A percentile compares a stretch with the other conserved stretches of the same genome.
phyloP scores from a whole-genome alignment of 202 grass and related monocot genomes.

The Elaeis oleifera region DNA sequence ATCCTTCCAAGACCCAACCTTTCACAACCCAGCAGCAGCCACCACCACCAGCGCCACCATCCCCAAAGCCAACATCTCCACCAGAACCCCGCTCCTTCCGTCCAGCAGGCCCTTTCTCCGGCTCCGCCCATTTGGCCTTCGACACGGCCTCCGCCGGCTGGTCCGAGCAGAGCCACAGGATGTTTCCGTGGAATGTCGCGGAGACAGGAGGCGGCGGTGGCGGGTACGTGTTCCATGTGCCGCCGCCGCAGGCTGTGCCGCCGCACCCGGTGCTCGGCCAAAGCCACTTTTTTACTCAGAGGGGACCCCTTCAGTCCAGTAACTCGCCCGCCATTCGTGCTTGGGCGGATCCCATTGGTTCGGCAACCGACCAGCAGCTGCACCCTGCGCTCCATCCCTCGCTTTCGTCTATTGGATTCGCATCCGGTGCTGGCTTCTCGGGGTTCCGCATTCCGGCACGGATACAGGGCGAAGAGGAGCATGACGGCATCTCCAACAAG shows the following conservation, averaged over 20 bases:
- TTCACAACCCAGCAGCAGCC: constrained; percentile 21
- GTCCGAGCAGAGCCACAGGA: constrained; percentile 54
- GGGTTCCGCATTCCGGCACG: constrained; percentile 24
- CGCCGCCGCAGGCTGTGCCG: constrained; percentile 6
- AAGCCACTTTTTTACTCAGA: constrained; percentile 16
- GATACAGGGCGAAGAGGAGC: constrained; percentile 21
- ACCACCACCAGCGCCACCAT: constrained; percentile 19
- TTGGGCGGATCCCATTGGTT: not conserved
- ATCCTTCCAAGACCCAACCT: constrained; percentile 65
- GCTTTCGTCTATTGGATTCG: constrained; percentile 15
- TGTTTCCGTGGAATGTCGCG: constrained; percentile 64
- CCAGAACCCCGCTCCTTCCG: constrained; percentile 33
- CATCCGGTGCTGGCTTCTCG: constrained; percentile 6
- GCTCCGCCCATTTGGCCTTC: constrained; percentile 32
- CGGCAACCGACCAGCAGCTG: constrained; percentile 1
- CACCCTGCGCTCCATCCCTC: constrained; percentile 12
- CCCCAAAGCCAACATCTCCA: not conserved
- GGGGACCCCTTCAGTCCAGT: constrained; percentile 34
- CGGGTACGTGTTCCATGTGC: not conserved
- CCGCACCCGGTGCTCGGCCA: constrained; percentile 25
- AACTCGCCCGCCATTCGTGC: constrained; percentile 8
- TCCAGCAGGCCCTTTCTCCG: constrained; percentile 25
- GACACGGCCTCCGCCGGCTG: constrained; percentile 51
- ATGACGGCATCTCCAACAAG: constrained; percentile 1
- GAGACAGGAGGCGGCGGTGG: constrained; percentile 22